Conservation (phyloP, 2,329 filamentous ascomycete species). For the Aspergillus japonicus region DNA sequence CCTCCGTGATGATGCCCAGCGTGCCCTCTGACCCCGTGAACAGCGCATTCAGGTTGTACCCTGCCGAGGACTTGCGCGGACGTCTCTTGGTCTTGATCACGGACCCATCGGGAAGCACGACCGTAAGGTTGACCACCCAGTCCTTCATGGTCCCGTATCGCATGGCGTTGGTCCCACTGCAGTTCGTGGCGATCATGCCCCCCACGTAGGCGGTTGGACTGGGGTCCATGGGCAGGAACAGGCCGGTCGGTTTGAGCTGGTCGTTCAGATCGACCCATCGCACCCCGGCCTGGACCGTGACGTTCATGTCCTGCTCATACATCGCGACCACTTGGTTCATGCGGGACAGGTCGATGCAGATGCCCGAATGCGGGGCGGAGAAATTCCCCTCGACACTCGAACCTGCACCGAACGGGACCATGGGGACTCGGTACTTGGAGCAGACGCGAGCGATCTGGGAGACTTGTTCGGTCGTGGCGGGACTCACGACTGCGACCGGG, state of each 20-base stretch:
- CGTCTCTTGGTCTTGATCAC: constrained; percentile 62
- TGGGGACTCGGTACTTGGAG: constrained; percentile 55
- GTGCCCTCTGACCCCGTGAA: constrained; percentile 69
- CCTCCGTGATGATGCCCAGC: constrained; percentile 65
- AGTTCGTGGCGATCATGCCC: constrained; percentile 2
- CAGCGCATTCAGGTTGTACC: constrained; percentile 65
- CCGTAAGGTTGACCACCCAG: constrained; percentile 68
- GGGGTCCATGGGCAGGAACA: constrained; percentile 7
- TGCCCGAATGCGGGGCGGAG: not conserved
- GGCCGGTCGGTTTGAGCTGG: not conserved
- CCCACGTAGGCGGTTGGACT: constrained; percentile 1
- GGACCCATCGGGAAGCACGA: constrained; percentile 66
- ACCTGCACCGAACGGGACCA: constrained; percentile 5
- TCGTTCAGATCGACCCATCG: constrained; percentile 1
- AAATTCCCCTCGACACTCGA: constrained; percentile 9
- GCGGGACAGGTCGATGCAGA: constrained; percentile 1
- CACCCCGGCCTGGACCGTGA: constrained; percentile 2
- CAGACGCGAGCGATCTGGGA: constrained; percentile 65
- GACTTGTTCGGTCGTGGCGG: constrained; percentile 61
- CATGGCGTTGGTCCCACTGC: constrained; percentile 54
- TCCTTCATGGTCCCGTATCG: constrained; percentile 74
- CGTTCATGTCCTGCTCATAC: constrained; percentile 6
- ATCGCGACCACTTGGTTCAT: constrained; percentile 4
- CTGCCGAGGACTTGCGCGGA: constrained; percentile 60
- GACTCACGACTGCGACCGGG: constrained; percentile 62